Conservation (phyloP, 1,284 basidiomycete genomes). For the Irpex lacteus region DNA sequence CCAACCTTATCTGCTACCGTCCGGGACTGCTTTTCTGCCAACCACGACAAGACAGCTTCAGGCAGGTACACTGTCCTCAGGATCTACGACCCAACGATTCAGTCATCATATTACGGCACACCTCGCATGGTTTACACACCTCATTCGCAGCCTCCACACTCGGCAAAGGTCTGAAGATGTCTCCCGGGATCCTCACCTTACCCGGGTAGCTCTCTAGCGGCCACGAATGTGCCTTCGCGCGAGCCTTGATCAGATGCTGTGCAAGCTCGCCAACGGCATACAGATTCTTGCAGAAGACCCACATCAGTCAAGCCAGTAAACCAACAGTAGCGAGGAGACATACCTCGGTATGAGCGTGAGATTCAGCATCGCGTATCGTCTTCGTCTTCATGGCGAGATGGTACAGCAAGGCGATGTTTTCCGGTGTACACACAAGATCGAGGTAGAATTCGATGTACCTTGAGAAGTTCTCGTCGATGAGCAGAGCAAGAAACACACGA, state of each 20-base stretch:
- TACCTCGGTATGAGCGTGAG: slow-evolving; percentile 68
- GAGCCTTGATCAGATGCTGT: slow-evolving; percentile 79
- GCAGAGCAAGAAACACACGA: not conserved
- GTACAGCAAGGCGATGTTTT: slow-evolving; percentile 84
- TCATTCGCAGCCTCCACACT: slow-evolving; percentile 60
- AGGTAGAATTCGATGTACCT: slow-evolving; percentile 93
- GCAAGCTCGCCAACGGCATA: slow-evolving; percentile 90
- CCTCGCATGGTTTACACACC: slow-evolving; percentile 33
- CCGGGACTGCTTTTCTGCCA: slow-evolving; percentile 38
- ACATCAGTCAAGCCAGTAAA: slow-evolving; percentile 1
- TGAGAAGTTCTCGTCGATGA: not conserved
- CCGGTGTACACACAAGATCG: slow-evolving; percentile 66
- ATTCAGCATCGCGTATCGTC: slow-evolving; percentile 78
- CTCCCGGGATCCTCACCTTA: slow-evolving; percentile 75
- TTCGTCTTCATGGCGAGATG: slow-evolving; percentile 84
- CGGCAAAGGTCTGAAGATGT: slow-evolving; percentile 74
- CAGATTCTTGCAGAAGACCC: slow-evolving; percentile 58
- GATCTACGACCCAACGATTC: slow-evolving; percentile 41
- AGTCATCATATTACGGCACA: slow-evolving; percentile 3
- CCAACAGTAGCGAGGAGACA: slow-evolving; percentile 13
- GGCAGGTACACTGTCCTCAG: slow-evolving; percentile 64
- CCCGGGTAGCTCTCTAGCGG: slow-evolving; percentile 78
- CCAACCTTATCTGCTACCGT: slow-evolving; percentile 23
- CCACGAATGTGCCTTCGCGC: slow-evolving; percentile 72
- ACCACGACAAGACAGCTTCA: slow-evolving; percentile 53